Evolutionary conservation across 116 monocot genomes (phyloP).

Genomic region (Dioscorea cayenensis): DNA sequence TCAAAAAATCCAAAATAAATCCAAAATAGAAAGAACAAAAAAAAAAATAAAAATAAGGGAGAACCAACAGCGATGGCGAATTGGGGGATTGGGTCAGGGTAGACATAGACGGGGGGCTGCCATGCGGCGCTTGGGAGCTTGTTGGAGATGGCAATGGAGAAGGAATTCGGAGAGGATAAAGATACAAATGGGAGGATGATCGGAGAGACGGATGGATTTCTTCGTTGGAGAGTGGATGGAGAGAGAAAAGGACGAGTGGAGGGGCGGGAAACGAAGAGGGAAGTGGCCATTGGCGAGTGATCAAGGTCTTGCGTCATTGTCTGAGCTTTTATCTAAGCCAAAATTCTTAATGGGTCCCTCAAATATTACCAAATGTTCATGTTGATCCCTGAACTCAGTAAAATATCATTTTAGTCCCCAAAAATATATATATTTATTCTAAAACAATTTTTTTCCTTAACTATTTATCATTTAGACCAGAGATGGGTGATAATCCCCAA

Average conservation of each 20-base stretch:
- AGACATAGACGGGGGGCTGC: conserved; percentile 6
- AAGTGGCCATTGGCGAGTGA: background rate
- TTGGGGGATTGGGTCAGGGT: conserved; percentile 10
- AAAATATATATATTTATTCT: no score
- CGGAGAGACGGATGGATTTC: background rate
- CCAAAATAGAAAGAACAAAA: background rate
- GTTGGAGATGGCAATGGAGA: background rate
- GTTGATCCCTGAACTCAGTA: no score
- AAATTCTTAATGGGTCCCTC: no score
- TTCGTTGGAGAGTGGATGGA: background rate
- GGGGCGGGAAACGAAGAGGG: background rate
- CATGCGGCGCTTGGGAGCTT: background rate
- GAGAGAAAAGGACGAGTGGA: background rate
- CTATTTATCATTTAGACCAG: no score
- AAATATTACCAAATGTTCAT: no score
- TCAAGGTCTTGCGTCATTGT: no score
- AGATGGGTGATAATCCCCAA: no score
- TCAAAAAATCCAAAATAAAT: background rate
- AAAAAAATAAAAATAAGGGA: background rate
- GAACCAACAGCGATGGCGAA: conserved; percentile 5
- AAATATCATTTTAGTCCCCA: no score
- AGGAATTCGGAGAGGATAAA: background rate
- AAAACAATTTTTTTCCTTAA: no score
- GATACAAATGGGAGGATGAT: background rate
- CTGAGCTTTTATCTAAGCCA: no score